These are phyloP conservation scores for Diaporthe sp. DNA, from an alignment of 2,329 filamentous ascomycete species.

Conservation along the genomic window DNA sequence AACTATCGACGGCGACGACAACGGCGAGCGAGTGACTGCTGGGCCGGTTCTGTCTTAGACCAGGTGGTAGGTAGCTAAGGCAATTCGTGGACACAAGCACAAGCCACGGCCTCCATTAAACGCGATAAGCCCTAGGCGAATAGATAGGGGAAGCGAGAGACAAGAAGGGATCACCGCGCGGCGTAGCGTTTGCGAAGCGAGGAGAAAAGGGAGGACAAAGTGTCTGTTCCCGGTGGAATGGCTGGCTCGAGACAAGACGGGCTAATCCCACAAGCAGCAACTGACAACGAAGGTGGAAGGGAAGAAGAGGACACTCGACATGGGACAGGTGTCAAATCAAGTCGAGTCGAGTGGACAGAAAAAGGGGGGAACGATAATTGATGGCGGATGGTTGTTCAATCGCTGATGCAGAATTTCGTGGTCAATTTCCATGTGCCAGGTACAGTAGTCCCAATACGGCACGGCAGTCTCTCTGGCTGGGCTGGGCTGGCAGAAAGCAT, in stretches of 20 bases:
- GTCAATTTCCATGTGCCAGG: conserved; percentile 29
- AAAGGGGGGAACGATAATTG: neutral
- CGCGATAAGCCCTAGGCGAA: conserved; percentile 36
- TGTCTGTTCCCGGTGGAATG: conserved; percentile 3
- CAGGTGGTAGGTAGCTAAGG: conserved; percentile 3
- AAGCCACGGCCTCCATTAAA: conserved; percentile 41
- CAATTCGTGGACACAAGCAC: conserved; percentile 30
- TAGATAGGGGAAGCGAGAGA: conserved; percentile 39
- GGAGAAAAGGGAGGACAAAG: conserved; percentile 3
- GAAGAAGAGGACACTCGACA: neutral
- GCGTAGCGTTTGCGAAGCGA: conserved; percentile 22
- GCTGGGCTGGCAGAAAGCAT: neutral
- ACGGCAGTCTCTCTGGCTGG: conserved; percentile 6
- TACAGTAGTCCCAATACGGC: neutral
- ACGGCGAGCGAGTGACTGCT: neutral
- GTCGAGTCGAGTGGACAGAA: conserved; percentile 16
- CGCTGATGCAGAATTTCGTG: conserved; percentile 30
- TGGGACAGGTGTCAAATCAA: neutral
- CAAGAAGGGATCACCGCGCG: conserved; percentile 38
- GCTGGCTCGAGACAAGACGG: conserved; percentile 14
- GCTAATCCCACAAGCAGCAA: conserved; percentile 7
- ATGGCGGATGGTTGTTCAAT: conserved; percentile 15
- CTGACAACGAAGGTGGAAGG: neutral
- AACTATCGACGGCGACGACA: neutral
- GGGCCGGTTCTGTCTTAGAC: neutral